Percentiles rank a stretch among this genome's conserved stretches.
Evolutionary conservation across 257 asterid genomes (phyloP).

Genomic region (Forsythia viridissima): DNA sequence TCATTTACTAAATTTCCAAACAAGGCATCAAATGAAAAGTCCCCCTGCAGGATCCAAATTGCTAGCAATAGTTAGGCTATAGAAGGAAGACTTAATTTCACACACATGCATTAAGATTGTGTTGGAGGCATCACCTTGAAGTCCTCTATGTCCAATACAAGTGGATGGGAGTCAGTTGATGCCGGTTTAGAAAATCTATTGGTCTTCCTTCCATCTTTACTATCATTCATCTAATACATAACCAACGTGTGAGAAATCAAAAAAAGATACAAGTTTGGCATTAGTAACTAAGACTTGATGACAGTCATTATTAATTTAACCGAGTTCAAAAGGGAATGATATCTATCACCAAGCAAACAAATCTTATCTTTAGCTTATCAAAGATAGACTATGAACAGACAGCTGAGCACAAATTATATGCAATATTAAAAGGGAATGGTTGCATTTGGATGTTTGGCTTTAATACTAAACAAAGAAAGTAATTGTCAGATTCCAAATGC

Average conservation of each 20-base stretch:
- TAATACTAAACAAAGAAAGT: background rate
- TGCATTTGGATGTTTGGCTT: background rate
- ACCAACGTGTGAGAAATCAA: constrained; percentile 29
- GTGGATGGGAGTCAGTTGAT: constrained; percentile 58
- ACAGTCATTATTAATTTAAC: background rate
- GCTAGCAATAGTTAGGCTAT: constrained; percentile 30
- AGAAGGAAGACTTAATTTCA: constrained; percentile 15
- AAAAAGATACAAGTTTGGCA: constrained; percentile 16
- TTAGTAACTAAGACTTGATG: constrained; percentile 2
- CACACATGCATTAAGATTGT: background rate
- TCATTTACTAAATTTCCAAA: constrained; percentile 90
- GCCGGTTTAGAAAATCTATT: constrained; percentile 45
- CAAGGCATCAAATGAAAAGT: constrained; percentile 94
- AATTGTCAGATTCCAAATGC: background rate
- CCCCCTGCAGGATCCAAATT: constrained; percentile 59
- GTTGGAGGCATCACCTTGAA: constrained; percentile 66
- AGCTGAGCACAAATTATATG: background rate
- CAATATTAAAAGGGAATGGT: background rate
- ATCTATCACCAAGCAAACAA: background rate
- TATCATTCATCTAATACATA: constrained; percentile 72
- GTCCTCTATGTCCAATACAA: constrained; percentile 85
- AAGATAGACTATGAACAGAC: background rate
- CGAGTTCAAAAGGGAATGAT: background rate
- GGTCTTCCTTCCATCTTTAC: constrained; percentile 54
- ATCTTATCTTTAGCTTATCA: background rate